Base-by-base conservation (phyloP, 176 grass and related monocot genomes). In the Microstegium vimineum region DNA sequence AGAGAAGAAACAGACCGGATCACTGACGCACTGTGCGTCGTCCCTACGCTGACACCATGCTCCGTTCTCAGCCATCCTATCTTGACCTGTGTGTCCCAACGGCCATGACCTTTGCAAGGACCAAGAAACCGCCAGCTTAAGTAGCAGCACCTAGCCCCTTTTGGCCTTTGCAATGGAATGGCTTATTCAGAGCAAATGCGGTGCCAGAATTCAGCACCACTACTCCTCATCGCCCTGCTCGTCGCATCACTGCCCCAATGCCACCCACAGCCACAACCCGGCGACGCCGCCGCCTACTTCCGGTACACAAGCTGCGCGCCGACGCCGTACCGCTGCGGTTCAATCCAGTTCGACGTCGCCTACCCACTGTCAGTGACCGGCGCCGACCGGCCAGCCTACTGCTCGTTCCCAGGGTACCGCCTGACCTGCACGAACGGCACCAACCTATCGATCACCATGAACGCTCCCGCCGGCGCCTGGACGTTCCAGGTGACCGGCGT, bases 61-160 rank as follows among this genome's bases (percentile, higher is more conserved):
- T 38, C 60, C 41, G 33, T 45, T 45, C 87, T 41, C 40, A 20
- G 78, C 83, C 72, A 22, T 43, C 77, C 87, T 71, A 26, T 70
- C 8, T 77, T 89, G 87, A 85, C 87, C 77, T 42, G 31, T 32
- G 63, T n/a, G n/a, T n/a, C n/a, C 70, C 10, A 15, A 71, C 33
- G 23, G 26, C 75, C 47, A 32, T 81, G 62, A 68, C 47, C 23
- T 7, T 52, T 54, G 40, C 64, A 31, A 62, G 6, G 38, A 15
- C 54, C 4, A 64, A 16, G 36, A 16, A 71, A 47, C 15, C 0
- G 4, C 5, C 52, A 15, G 46, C 40, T 22, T 20, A 64, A 46
- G 25, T 26, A n/a, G 40, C 28, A 49, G 45, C 45, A 49, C 45
- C 45, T 5, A 16, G 5, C 54, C 54, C n/a, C n/a, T n/a, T n/a